phyloP scores from a whole-genome alignment of 805 yeast species.

The Lipomyces anomalus region DNA sequence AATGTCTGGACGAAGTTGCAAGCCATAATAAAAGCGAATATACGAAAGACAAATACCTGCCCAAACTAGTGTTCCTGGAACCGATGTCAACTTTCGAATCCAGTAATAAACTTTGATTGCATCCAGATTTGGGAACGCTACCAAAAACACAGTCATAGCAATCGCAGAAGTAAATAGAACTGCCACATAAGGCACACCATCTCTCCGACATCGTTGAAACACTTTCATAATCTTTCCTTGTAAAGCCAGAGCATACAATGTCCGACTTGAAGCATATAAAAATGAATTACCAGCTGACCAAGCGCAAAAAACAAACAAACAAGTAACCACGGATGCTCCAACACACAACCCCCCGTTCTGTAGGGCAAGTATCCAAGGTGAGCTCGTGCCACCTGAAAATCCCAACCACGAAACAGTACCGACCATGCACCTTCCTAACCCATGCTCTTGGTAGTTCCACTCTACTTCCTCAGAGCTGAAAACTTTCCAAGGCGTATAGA shows the following conservation, averaged over 20 bases:
- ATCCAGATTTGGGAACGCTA: constrained; percentile 19
- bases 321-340: constrained; percentile 63
- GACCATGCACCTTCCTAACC: constrained; percentile 10
- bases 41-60: constrained; percentile 61
- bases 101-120: constrained; percentile 24
- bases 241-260: constrained; percentile 59
- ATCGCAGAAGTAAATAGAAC: constrained; percentile 43
- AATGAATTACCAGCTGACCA: constrained; percentile 70
- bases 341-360: constrained; percentile 60
- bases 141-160: constrained; percentile 31
- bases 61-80: constrained; percentile 74
- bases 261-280: constrained; percentile 66
- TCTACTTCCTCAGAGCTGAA: constrained; percentile 35
- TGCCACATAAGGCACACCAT: constrained; percentile 76
- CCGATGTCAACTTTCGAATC: constrained; percentile 24
- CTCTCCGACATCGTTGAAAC: constrained; percentile 63
- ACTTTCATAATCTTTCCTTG: constrained; percentile 60
- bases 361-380: constrained; percentile 74
- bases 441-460: constrained; percentile 5
- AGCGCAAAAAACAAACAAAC: constrained; percentile 38
- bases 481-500: constrained; percentile 36
- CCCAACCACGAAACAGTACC: constrained; percentile 17
- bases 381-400: constrained; percentile 53
- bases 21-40: constrained; percentile 58
- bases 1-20: constrained; percentile 57